phyloP scores from a whole-genome alignment of 805 yeast genomes.

The Scheffersomyces lignosus region DNA sequence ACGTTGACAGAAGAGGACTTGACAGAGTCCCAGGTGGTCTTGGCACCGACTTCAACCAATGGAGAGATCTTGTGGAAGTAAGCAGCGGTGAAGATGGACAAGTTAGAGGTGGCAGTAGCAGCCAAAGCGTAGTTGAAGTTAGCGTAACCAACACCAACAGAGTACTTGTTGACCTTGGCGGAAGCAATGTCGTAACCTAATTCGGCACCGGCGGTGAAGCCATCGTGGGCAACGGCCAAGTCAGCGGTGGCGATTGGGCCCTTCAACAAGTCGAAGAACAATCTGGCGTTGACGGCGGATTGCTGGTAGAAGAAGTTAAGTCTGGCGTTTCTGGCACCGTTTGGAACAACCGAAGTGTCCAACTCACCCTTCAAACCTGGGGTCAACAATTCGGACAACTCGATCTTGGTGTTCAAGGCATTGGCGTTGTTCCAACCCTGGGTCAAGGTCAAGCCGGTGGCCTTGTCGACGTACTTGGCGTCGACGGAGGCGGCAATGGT shows the following conservation, averaged over 20 bases:
- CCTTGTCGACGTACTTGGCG: constrained; percentile 89
- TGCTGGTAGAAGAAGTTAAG: constrained; percentile 88
- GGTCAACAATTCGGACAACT: constrained; percentile 85
- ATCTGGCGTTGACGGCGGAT: constrained; percentile 91
- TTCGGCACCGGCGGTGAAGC: constrained; percentile 96
- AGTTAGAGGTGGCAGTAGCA: constrained; percentile 79
- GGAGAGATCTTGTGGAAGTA: constrained; percentile 96
- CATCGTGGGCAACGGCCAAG: constrained; percentile 91
- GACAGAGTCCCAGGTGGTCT: constrained; percentile 92
- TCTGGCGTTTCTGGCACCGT: constrained; percentile 81
- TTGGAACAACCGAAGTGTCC: constrained; percentile 83
- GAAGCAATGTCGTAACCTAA: constrained; percentile 92
- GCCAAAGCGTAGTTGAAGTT: constrained; percentile 86
- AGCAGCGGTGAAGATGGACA: constrained; percentile 88
- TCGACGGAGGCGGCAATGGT: constrained; percentile 87
- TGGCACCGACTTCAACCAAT: constrained; percentile 94
- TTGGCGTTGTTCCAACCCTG: constrained; percentile 98
- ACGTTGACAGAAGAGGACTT: constrained; percentile 80
- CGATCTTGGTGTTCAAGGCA: constrained; percentile 87
- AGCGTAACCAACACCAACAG: constrained; percentile 91
- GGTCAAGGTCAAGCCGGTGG: constrained; percentile 87
- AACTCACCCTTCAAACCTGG: constrained; percentile 95
- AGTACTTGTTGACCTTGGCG: constrained; percentile 91
- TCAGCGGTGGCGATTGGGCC: constrained; percentile 97
- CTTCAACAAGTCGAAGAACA: constrained; percentile 90